Percentiles rank a stretch among this genome's conserved stretches.
Conservation (phyloP, 2,329 filamentous ascomycete genomes). For the Metarhizium robertsii region DNA sequence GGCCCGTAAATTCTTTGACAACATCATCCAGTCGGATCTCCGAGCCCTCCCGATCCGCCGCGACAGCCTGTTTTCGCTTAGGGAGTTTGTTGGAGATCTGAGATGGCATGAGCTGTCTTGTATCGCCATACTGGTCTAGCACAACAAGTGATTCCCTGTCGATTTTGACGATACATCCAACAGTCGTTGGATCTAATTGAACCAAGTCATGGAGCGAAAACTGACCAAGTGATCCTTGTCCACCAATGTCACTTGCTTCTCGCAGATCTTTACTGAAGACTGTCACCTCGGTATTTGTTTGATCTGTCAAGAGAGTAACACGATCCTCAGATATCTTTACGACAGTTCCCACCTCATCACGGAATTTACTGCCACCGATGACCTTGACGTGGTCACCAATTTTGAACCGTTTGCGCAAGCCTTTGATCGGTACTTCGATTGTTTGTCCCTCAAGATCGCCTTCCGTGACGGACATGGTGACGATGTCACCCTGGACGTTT, state of each 20-base stretch:
- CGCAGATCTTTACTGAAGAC: slow-evolving; percentile 97
- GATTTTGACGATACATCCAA: slow-evolving; percentile 89
- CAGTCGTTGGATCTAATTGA: slow-evolving; percentile 84
- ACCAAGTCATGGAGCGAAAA: slow-evolving; percentile 91
- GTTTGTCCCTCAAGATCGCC: slow-evolving; percentile 73
- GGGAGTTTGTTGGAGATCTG: slow-evolving; percentile 87
- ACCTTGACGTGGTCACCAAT: slow-evolving; percentile 98
- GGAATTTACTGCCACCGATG: slow-evolving; percentile 87
- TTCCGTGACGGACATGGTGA: slow-evolving; percentile 76
- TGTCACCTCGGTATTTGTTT: slow-evolving; percentile 86
- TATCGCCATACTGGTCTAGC: slow-evolving; percentile 81
- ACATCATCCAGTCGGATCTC: slow-evolving; percentile 90
- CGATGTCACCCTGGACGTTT: slow-evolving; percentile 83
- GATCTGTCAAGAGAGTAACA: slow-evolving; percentile 87
- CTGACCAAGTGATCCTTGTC: slow-evolving; percentile 74
- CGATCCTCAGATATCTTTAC: slow-evolving; percentile 88
- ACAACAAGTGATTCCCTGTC: slow-evolving; percentile 87
- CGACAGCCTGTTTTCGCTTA: slow-evolving; percentile 73
- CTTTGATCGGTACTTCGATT: slow-evolving; percentile 88
- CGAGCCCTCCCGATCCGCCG: slow-evolving; percentile 84
- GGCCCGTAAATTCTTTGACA: slow-evolving; percentile 81
- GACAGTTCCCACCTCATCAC: slow-evolving; percentile 94
- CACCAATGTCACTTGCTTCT: slow-evolving; percentile 85
- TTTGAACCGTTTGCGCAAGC: slow-evolving; percentile 83
- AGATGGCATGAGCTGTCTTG: slow-evolving; percentile 75